Conservation (phyloP, 768 basidiomycete species). For the Pulveroboletus sp. region DNA sequence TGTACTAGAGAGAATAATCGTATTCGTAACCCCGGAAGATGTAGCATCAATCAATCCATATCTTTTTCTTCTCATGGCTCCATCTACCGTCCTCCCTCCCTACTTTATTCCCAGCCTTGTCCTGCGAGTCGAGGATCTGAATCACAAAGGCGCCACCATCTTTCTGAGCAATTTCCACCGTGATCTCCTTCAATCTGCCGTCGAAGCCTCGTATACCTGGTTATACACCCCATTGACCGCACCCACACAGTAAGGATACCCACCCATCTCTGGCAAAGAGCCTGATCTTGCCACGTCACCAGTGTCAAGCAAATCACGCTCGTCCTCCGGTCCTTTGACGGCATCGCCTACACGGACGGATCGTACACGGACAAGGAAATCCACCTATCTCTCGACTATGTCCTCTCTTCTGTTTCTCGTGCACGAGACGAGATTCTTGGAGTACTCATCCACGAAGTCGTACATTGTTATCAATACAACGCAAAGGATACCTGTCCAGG, state of each 20-base stretch:
- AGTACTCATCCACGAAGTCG: constrained; percentile 72
- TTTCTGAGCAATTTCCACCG: constrained; percentile 53
- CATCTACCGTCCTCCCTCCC: constrained; percentile 20
- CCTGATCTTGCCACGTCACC: constrained; percentile 8
- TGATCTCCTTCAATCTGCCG: constrained; percentile 36
- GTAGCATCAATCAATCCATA: neutral
- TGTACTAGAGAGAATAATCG: constrained; percentile 2
- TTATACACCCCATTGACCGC: constrained; percentile 44
- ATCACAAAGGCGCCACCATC: constrained; percentile 53
- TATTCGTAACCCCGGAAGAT: constrained; percentile 5
- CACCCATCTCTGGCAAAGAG: neutral
- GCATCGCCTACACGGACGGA: constrained; percentile 69
- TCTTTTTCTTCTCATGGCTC: constrained; percentile 19
- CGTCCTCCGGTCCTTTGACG: constrained; percentile 63
- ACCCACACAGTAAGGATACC: constrained; percentile 45
- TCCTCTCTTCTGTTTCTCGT: constrained; percentile 41
- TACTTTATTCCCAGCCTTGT: constrained; percentile 59
- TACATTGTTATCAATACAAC: constrained; percentile 77
- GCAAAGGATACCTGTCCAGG: constrained; percentile 58
- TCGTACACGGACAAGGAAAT: constrained; percentile 64
- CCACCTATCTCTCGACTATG: constrained; percentile 66
- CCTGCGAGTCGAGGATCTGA: constrained; percentile 56
- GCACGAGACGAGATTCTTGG: constrained; percentile 64
- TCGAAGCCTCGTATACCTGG: constrained; percentile 38
- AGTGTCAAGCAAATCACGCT: constrained; percentile 57